Conservation (phyloP, 2,329 filamentous ascomycete species). For the Arthrobotrys sinensis region DNA sequence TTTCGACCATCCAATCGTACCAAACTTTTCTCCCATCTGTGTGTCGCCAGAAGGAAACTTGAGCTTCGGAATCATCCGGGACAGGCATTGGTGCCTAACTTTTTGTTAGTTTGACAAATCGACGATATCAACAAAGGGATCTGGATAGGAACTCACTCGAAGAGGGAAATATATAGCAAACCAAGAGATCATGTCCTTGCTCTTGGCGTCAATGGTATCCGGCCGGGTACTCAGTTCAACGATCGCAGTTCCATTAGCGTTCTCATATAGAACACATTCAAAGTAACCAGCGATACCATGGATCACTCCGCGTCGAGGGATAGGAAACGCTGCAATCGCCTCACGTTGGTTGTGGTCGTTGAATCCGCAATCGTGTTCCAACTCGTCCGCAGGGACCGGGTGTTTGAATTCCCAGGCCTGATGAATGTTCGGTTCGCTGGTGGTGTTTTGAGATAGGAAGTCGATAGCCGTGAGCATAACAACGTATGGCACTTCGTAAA, state of each 20-base stretch:
- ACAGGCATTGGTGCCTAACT: conserved; percentile 85
- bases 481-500: conserved; percentile 93
- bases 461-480: conserved; percentile 92
- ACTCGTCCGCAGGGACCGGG: conserved; percentile 76
- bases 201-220: conserved; percentile 91
- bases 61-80: conserved; percentile 85
- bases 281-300: conserved; percentile 96
- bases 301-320: conserved; percentile 83
- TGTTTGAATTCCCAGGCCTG: conserved; percentile 86
- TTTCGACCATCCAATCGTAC: conserved; percentile 98
- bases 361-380: conserved; percentile 78
- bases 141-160: conserved; percentile 75
- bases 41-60: conserved; percentile 95
- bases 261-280: conserved; percentile 89
- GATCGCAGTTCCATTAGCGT: conserved; percentile 69
- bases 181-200: conserved; percentile 98
- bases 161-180: conserved; percentile 98
- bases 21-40: conserved; percentile 96
- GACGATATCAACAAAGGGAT: background rate
- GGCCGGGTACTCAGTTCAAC: conserved; percentile 94
- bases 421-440: conserved; percentile 77
- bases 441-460: conserved; percentile 78
- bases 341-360: conserved; percentile 94
- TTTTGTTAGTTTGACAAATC: conserved; percentile 23
- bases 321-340: conserved; percentile 83